Base-by-base conservation (phyloP, 176 grass and related monocot species). In the Aegilops speltoides region DNA sequence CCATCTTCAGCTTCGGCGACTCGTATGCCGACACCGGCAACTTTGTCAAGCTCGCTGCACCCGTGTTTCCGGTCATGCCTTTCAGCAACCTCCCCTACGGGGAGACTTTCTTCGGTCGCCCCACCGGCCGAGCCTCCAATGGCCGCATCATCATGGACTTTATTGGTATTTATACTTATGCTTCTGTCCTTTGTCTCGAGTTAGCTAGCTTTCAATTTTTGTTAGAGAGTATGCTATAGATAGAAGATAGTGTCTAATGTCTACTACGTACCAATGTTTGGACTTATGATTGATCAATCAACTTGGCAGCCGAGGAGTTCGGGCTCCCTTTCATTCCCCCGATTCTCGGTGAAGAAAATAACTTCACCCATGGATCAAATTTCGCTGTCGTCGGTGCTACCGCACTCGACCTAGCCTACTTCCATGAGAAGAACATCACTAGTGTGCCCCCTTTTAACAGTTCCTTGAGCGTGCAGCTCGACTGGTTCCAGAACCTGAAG, bases 401-500 rank as follows among this genome's bases (percentile, higher is more conserved):
- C 3, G 88, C 83, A 24, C 79, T 87, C 3, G 83, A 86, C 28
- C 80, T 82, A 0, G 36, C 20, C 31, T 90, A 79, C 79, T 90
- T 69, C 77, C 10, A 23, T 3, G 5, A 23, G 80, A 73, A 72
- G 11, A 80, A 89, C 81, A 71, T 72, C 81, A 70, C 67, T 0
- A 64, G 62, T 52, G 40, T 36, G 1, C 20, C 66, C 48, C 65
- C 65, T 34, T 85, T 40, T 9, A 89, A 89, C 56, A 85, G 16
- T 61, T 79, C 87, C 19, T 26, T 89, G 10, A 80, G 71, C 63
- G 87, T 89, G 82, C 87, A 89, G 71, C 73, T 89, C 14, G 74
- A 68, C 10, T 89, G 87, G 87, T 89, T 89, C 82, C 23, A 72
- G 26, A 70, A 52, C 64, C 59, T 89, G 32, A 89, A 89, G 50